Conservation (phyloP, 176 grass and related monocot species). For the Stipa capillata region DNA sequence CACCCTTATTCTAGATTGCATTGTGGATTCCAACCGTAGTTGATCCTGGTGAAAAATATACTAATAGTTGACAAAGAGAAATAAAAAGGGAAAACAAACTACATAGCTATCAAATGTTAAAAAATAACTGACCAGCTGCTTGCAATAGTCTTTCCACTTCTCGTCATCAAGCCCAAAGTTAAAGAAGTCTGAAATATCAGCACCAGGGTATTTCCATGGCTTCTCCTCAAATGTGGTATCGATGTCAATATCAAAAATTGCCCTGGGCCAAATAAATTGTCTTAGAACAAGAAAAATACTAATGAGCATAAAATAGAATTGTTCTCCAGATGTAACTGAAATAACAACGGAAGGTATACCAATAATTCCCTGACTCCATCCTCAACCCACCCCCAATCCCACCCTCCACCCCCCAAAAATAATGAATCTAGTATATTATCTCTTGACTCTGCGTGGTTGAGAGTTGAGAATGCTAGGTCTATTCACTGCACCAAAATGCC, state of each 20-base stretch:
- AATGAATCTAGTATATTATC: neutral
- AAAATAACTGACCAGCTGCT: constrained; percentile 59
- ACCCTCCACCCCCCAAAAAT: neutral
- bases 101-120: neutral
- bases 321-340: neutral
- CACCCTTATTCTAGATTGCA: constrained; percentile 99
- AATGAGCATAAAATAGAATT: neutral
- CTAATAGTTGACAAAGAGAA: neutral
- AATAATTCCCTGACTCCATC: neutral
- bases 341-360: neutral
- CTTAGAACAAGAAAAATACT: neutral
- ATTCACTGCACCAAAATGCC: neutral
- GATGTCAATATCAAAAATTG: constrained; percentile 80
- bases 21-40: constrained; percentile 85
- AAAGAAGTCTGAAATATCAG: constrained; percentile 82
- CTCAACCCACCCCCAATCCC: neutral
- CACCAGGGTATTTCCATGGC: constrained; percentile 91
- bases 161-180: constrained; percentile 93
- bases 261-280: constrained; percentile 42
- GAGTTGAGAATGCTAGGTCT: neutral
- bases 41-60: constrained; percentile 57
- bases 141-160: constrained; percentile 97
- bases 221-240: constrained; percentile 90
- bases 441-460: neutral
- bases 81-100: neutral